Percentiles rank a stretch among this genome's conserved stretches.
Evolutionary conservation across 768 basidiomycete genomes (phyloP).

Genomic region (Cystofilobasidium capitatum): DNA sequence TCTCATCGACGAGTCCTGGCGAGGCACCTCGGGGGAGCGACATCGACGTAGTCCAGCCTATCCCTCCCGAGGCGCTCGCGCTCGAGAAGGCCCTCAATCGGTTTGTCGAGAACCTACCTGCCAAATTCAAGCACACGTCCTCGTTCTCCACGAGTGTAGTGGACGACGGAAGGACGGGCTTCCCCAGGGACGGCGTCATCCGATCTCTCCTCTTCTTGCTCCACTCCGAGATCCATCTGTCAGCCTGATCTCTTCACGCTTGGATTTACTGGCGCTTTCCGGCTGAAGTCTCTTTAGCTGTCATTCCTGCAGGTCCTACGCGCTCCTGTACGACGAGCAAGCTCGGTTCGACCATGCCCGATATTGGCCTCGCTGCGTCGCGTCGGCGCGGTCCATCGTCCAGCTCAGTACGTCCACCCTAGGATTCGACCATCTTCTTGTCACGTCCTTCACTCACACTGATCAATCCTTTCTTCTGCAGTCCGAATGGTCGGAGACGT

Average conservation of each 20-base stretch:
- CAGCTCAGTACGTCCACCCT: background rate
- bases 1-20: no score
- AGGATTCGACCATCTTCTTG: background rate
- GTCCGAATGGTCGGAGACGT: constrained; percentile 1
- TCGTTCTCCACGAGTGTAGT: background rate
- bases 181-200: background rate
- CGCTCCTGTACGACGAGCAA: background rate
- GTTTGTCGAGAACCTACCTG: background rate
- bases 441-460: background rate
- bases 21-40: no score
- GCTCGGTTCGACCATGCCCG: background rate
- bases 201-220: background rate
- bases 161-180: background rate
- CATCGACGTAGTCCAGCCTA: no score
- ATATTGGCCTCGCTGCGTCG: background rate
- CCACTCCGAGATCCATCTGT: background rate
- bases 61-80: background rate
- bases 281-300: no score
- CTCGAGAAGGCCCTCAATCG: background rate
- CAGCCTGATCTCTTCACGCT: no score
- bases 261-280: no score
- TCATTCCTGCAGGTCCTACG: no score
- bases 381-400: background rate
- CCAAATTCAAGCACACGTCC: background rate
- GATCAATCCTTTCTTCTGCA: background rate